These are phyloP conservation scores for Eucalyptus pauciflora DNA, from an alignment of 345 rosid species.

Conservation along the genomic window DNA sequence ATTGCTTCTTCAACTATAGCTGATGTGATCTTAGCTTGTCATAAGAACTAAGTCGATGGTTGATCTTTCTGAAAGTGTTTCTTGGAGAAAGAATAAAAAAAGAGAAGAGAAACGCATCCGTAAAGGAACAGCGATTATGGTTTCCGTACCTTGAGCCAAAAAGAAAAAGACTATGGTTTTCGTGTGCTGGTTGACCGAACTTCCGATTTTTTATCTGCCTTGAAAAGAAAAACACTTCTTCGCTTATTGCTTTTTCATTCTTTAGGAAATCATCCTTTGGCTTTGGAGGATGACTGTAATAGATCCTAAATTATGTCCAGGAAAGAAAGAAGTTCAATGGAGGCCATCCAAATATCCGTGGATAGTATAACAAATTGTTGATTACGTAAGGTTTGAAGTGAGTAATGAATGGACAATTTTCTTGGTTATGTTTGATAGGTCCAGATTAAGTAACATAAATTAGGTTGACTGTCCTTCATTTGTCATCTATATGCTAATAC, in stretches of 20 bases:
- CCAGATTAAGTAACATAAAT: neutral
- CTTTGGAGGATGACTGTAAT: neutral
- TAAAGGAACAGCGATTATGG: neutral
- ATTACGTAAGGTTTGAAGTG: neutral
- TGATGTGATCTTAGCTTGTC: neutral
- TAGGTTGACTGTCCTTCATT: neutral
- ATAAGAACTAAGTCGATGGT: neutral
- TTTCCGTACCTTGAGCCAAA: neutral
- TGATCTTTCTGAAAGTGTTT: neutral
- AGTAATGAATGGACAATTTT: neutral
- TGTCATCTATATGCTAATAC: neutral
- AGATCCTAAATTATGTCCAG: neutral
- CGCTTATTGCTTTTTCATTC: neutral
- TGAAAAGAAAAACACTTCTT: neutral
- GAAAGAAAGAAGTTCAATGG: neutral
- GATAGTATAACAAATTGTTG: neutral
- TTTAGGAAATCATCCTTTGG: constrained; percentile 11
- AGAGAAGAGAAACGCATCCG: neutral
- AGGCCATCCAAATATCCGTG: neutral
- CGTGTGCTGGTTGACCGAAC: neutral
- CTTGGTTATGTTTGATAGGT: neutral
- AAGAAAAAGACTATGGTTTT: neutral
- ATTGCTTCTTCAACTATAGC: neutral
- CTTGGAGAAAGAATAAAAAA: neutral
- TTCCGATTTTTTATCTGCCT: neutral